Evolutionary conservation across 441 rosid species (phyloP).

Genomic region (Erodium chrysanthum): DNA sequence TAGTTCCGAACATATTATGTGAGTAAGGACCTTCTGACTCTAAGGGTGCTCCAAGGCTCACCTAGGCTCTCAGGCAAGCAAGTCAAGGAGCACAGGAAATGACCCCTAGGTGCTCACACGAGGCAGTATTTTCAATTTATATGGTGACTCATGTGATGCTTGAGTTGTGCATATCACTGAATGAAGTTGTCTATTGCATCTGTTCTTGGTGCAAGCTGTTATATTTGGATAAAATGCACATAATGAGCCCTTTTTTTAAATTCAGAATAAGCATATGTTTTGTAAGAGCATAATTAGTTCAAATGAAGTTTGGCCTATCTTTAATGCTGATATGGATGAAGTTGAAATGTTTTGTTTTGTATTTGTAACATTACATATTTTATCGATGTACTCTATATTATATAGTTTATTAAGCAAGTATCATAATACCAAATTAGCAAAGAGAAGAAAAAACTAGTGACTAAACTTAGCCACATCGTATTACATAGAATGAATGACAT

Average conservation of each 20-base stretch:
- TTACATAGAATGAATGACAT: neutral
- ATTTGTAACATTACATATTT: neutral
- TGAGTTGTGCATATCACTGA: neutral
- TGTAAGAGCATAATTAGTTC: neutral
- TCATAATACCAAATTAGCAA: neutral
- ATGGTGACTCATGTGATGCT: neutral
- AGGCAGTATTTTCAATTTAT: neutral
- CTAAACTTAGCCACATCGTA: neutral
- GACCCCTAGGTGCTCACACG: neutral
- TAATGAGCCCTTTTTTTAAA: neutral
- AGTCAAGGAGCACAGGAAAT: neutral
- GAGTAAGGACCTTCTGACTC: neutral
- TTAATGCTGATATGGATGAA: neutral
- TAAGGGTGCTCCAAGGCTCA: neutral
- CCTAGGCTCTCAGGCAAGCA: neutral
- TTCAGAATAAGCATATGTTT: neutral
- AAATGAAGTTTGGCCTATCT: neutral
- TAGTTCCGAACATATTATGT: neutral
- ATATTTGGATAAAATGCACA: neutral
- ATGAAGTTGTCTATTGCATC: neutral
- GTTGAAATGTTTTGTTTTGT: neutral
- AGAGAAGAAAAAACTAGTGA: neutral
- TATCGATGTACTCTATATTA: neutral
- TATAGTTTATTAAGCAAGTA: neutral
- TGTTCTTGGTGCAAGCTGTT: neutral